Conservation (phyloP, 176 grass and related monocot genomes). For the Pontederia crassipes region DNA sequence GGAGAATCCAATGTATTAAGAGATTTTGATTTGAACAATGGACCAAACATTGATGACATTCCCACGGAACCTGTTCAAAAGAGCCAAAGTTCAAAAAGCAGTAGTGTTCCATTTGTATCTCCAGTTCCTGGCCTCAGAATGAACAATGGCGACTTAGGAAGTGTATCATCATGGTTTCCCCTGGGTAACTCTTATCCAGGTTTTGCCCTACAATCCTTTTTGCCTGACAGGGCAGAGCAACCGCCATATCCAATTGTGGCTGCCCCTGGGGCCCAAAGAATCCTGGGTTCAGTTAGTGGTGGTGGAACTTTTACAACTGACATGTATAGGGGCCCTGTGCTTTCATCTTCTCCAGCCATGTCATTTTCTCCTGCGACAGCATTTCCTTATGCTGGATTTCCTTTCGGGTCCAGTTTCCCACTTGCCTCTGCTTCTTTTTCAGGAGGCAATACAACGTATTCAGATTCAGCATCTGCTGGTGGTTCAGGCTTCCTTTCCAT, state of each 20-base stretch:
- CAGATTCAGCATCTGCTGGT: conserved; percentile 31
- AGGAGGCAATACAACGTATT: conserved; percentile 37
- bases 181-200: conserved; percentile 35
- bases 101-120: conserved; percentile 45
- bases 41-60: conserved; percentile 49
- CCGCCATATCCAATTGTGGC: conserved; percentile 53
- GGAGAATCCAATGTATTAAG: conserved; percentile 25
- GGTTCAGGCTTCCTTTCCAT: conserved; percentile 40
- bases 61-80: conserved; percentile 35
- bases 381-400: conserved; percentile 54
- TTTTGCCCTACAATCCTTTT: conserved; percentile 56
- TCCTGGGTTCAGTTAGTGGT: conserved; percentile 25
- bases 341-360: conserved; percentile 56
- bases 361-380: conserved; percentile 39
- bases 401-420: conserved; percentile 39
- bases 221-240: conserved; percentile 46
- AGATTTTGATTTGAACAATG: conserved; percentile 72
- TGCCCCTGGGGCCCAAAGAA: conserved; percentile 44
- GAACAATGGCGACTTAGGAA: conserved; percentile 41
- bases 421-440: conserved; percentile 41
- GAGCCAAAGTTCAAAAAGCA: conserved; percentile 33
- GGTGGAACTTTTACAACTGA: conserved; percentile 44
- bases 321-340: conserved; percentile 37
- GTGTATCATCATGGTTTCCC: conserved; percentile 62
- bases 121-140: conserved; percentile 42